Percentiles rank a stretch among this genome's conserved stretches.
These are phyloP conservation scores for Pseudogymnoascus sp. DNA, from an alignment of 2,329 filamentous ascomycete species.

Conservation along the genomic window DNA sequence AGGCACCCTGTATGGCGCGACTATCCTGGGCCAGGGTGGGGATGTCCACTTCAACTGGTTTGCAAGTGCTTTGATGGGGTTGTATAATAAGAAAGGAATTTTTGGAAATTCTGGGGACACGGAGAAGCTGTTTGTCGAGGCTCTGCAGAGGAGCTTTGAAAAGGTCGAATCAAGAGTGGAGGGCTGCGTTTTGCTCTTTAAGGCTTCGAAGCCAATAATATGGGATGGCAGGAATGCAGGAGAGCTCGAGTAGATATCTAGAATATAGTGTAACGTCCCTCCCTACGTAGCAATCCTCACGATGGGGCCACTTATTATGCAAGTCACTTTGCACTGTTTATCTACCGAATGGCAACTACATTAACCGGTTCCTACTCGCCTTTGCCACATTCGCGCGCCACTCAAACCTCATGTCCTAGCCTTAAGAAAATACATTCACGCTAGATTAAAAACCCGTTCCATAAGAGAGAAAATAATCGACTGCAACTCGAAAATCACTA, in stretches of 20 bases:
- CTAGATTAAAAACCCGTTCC: not conserved
- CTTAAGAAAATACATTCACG: not conserved
- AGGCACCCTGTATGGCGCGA: slow-evolving; percentile 34
- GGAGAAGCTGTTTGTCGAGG: slow-evolving; percentile 28
- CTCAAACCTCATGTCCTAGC: not conserved
- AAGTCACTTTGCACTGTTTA: no score
- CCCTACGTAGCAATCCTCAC: not conserved
- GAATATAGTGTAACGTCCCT: not conserved
- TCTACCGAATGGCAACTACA: not conserved
- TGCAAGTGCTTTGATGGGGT: slow-evolving; percentile 23
- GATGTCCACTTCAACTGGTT: slow-evolving; percentile 22
- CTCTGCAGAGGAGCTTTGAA: slow-evolving; percentile 31
- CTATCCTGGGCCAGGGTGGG: slow-evolving; percentile 29
- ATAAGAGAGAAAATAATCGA: slow-evolving; percentile 5
- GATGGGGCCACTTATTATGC: not conserved
- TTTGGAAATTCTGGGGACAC: slow-evolving; percentile 36
- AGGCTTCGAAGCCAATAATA: slow-evolving; percentile 25
- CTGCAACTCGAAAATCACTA: slow-evolving; percentile 7
- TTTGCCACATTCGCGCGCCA: not conserved
- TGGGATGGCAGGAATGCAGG: not conserved
- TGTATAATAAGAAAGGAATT: slow-evolving; percentile 31
- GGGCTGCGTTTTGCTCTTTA: slow-evolving; percentile 34
- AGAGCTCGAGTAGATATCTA: not conserved
- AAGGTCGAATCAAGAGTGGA: slow-evolving; percentile 34
- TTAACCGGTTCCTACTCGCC: not conserved